Evolutionary conservation across 1,139 yeast species (phyloP).

Genomic region (Suhomyces kunorum): DNA sequence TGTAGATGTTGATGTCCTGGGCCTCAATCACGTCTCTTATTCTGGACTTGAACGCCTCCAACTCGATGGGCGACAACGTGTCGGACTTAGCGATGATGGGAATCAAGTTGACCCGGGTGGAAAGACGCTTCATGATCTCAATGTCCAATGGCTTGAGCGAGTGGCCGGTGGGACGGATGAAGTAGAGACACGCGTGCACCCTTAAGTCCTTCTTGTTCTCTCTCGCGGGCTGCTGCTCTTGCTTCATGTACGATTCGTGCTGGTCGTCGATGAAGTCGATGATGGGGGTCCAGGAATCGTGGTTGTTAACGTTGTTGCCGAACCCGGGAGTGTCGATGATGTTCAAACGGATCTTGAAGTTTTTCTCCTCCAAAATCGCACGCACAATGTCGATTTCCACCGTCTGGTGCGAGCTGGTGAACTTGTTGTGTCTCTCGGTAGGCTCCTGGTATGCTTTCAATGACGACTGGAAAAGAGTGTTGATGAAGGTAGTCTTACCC

Average conservation of each 20-base stretch:
- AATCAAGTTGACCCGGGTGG: slow-evolving; percentile 86
- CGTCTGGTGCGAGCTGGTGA: slow-evolving; percentile 69
- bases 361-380: slow-evolving; percentile 91
- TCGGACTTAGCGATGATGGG: slow-evolving; percentile 97
- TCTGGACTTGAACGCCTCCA: slow-evolving; percentile 78
- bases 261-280: slow-evolving; percentile 95
- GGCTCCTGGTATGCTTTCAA: slow-evolving; percentile 67
- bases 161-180: slow-evolving; percentile 96
- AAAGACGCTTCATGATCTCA: slow-evolving; percentile 85
- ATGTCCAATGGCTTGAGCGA: slow-evolving; percentile 91
- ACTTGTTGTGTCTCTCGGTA: slow-evolving; percentile 65
- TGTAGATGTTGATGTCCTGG: slow-evolving; percentile 86
- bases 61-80: slow-evolving; percentile 81
- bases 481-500: slow-evolving; percentile 91
- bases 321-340: slow-evolving; percentile 97
- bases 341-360: slow-evolving; percentile 80
- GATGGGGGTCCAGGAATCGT: slow-evolving; percentile 91
- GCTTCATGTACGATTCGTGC: slow-evolving; percentile 91
- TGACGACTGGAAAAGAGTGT: slow-evolving; percentile 81
- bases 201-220: slow-evolving; percentile 72
- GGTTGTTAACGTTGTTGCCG: slow-evolving; percentile 94
- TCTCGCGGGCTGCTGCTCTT: slow-evolving; percentile 93
- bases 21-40: slow-evolving; percentile 90
- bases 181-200: slow-evolving; percentile 93
- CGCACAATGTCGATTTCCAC: slow-evolving; percentile 89